Evolutionary conservation across 306 rosid genomes (phyloP), one percentile per base, ranked within the genome.

Genomic region (Begonia fuchsioides): DNA sequence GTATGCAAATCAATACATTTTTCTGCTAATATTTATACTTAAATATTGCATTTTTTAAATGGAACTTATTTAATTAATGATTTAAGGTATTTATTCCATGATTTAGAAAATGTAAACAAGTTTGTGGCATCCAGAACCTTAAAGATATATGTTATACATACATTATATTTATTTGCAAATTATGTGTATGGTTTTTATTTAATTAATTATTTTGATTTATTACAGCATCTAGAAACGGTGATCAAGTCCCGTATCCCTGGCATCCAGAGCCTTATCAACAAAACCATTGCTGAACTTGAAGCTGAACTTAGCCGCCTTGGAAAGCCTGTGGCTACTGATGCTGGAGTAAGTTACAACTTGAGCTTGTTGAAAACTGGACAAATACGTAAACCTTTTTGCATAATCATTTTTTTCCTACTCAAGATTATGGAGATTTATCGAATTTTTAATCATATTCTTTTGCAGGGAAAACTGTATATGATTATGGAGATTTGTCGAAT

Each of bases 181-280:
- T 26, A 8, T 26, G 8, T 26, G 7, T 26, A 26, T 26, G 35
- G 35, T 26, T 26, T 26, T n/a, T n/a, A n/a, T n/a, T n/a, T 26
- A 26, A 26, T 26, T 26, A 26, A 26, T 4, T 26, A 26, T 26
- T 26, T 26, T 26, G 35, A 26, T 26, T 26, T 26, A 2, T 26
- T 26, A 5, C 35, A 26, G 35, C 35, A 26, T 26, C 35, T 26
- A 26, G 35, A 87, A 70, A 76, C 65, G 12, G 96, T 83, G 12
- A 87, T 87, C 76, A 83, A 87, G 81, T 76, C 94, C 69, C 83
- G 78, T 68, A 80, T 83, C 62, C 96, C 94, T 0, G 94, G 94
- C 68, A 76, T 87, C 67, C 96, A 87, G 57, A 77, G 81, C 58
- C 96, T 87, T 53, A 83, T 87, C 38, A 83, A 65, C 81, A 87